These are phyloP conservation scores for Ceratobasidium papillatum DNA, from an alignment of 1,284 basidiomycete species.

Conservation along the genomic window DNA sequence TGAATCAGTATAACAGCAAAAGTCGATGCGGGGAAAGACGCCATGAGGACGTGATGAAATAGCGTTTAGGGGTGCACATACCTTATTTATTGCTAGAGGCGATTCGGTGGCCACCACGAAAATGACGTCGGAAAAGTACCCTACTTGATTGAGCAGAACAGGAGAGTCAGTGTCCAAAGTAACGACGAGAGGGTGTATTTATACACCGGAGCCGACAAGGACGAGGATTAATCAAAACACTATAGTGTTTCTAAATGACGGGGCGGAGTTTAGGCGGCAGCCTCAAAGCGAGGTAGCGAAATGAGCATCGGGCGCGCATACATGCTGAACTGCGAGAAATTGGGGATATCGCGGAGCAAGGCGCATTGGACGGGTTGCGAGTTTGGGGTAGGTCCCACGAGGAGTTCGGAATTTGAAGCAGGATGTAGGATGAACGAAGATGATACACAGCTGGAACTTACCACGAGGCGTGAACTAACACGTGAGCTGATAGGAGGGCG, in stretches of 20 bases:
- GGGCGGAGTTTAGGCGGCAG: conserved; percentile 23
- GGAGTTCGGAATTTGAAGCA: conserved; percentile 39
- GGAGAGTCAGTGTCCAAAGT: not conserved
- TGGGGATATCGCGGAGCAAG: conserved; percentile 25
- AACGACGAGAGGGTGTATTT: not conserved
- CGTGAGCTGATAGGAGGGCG: conserved; percentile 31
- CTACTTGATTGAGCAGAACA: not conserved
- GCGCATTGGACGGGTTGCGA: conserved; percentile 12
- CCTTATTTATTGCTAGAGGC: conserved; percentile 25
- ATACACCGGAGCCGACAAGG: not conserved
- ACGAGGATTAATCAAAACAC: conserved; percentile 34
- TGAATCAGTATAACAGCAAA: not conserved
- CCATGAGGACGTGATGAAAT: conserved; percentile 39
- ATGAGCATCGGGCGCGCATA: conserved; percentile 36
- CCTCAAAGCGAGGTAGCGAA: conserved; percentile 11
- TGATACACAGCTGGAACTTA: conserved; percentile 37
- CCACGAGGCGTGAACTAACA: conserved; percentile 33
- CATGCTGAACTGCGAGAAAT: conserved; percentile 24
- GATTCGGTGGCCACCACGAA: not conserved
- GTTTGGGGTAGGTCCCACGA: conserved; percentile 39
- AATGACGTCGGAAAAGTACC: not conserved
- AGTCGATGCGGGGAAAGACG: conserved; percentile 29
- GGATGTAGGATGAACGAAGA: conserved; percentile 19
- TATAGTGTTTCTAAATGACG: conserved; percentile 5
- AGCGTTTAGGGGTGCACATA: conserved; percentile 38